phyloP scores from a whole-genome alignment of 2,329 filamentous ascomycete genomes.

The Lasiodiplodia gonubiensis region DNA sequence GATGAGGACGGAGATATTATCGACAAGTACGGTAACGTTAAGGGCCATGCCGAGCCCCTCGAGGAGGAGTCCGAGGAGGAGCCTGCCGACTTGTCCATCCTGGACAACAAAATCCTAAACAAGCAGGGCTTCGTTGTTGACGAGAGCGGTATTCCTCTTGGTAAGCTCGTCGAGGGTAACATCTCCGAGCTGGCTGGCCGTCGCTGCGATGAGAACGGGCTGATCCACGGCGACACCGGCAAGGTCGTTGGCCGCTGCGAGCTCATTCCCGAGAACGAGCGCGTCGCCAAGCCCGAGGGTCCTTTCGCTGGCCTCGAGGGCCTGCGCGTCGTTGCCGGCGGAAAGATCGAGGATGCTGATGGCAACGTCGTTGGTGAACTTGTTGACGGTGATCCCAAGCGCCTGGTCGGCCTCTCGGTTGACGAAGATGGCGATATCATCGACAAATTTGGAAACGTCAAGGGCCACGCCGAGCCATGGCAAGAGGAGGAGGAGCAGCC shows the following conservation, averaged over 20 bases:
- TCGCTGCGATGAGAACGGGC: constrained; percentile 73
- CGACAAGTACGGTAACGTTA: constrained; percentile 66
- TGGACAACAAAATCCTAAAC: constrained; percentile 56
- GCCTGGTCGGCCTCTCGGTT: constrained; percentile 63
- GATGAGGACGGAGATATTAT: constrained; percentile 68
- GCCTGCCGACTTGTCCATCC: constrained; percentile 51
- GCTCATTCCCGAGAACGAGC: constrained; percentile 70
- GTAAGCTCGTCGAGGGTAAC: constrained; percentile 69
- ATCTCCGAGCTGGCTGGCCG: constrained; percentile 67
- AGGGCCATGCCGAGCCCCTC: constrained; percentile 64
- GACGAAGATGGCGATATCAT: constrained; percentile 68
- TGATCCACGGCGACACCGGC: constrained; percentile 73
- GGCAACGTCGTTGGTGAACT: constrained; percentile 60
- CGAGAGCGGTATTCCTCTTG: constrained; percentile 58
- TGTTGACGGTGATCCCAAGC: constrained; percentile 65
- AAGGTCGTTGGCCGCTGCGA: constrained; percentile 72
- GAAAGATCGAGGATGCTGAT: constrained; percentile 57
- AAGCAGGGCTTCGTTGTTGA: constrained; percentile 59
- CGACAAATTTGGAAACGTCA: constrained; percentile 66
- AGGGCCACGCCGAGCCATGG: constrained; percentile 64
- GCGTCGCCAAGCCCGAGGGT: constrained; percentile 57
- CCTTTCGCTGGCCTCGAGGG: constrained; percentile 58
- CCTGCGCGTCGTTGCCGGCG: constrained; percentile 54
- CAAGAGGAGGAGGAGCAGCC: constrained; percentile 55
- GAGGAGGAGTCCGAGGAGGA: constrained; percentile 54